A percentile compares a stretch with the other conserved stretches of the same genome.
These are phyloP conservation scores for Aspergillus fructus DNA, from an alignment of 2,329 filamentous ascomycete species.

Conservation along the genomic window DNA sequence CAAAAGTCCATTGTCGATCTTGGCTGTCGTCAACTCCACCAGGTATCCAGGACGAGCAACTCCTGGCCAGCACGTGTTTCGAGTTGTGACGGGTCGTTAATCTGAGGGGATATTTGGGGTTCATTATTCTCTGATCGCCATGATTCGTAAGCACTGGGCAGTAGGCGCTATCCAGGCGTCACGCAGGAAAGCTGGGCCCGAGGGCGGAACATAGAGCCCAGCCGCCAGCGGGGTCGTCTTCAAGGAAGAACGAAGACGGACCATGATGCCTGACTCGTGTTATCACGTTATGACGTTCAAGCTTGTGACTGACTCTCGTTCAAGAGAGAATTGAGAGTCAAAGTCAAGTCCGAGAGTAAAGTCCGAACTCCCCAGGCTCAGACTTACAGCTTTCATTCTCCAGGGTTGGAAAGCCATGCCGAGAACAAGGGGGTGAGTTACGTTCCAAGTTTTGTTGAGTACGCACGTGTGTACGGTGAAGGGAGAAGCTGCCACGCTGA, in stretches of 20 bases:
- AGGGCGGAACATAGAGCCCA: not conserved
- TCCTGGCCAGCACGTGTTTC: not conserved
- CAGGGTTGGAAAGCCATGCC: not conserved
- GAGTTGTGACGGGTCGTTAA: not conserved
- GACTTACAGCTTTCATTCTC: not conserved
- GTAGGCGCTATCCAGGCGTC: not conserved
- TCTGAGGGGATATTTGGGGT: not conserved
- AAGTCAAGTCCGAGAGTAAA: not conserved
- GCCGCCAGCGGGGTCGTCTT: not conserved
- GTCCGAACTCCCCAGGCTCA: not conserved
- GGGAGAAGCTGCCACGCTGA: not conserved
- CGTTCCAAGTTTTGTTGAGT: too few relatives aligned
- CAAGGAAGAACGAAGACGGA: not conserved
- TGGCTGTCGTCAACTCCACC: not conserved
- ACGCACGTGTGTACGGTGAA: too few relatives aligned
- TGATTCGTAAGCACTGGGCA: not conserved
- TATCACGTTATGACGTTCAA: not conserved
- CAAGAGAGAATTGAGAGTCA: too few relatives aligned
- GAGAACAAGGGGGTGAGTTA: too few relatives aligned
- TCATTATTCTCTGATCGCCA: not conserved
- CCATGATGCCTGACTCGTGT: not conserved
- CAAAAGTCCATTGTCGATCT: not conserved
- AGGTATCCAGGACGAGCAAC: not conserved
- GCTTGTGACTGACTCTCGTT: too few relatives aligned
- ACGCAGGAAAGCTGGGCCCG: not conserved